Base-by-base conservation (phyloP, 2,329 filamentous ascomycete species). In the Penicillium palitans region DNA sequence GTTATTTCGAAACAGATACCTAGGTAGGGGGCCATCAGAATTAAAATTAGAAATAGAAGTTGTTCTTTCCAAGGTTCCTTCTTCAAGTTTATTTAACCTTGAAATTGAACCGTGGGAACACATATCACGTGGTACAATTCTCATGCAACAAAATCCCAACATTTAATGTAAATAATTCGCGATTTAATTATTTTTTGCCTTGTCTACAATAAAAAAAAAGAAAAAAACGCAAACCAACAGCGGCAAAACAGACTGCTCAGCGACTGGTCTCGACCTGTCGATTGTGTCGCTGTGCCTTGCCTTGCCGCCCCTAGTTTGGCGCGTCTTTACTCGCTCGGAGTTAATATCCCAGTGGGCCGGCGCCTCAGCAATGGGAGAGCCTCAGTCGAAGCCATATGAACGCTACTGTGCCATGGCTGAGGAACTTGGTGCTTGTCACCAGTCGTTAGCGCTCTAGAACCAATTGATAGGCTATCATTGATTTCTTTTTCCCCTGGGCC, bases 221-320 rank as follows among this genome's bases (percentile, higher is more conserved):
- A n/a, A 39, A 31, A 42, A 56, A 40, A 59, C 48, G 45, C 65
- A 61, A 58, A 52, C 67, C 68, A 71, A 70, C 69, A 61, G 70
- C 70, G 70, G 65, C 59, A 67, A 69, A 60, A 54, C 46, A 25
- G 47, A 58, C 52, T 54, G 63, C 60, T 52, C 53, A 53, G 59
- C 58, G 61, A 56, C 24, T 42, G 44, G 49, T 55, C 55, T 55
- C 47, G 51, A 57, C 49, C 59, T 61, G 51, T 65, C 56, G 55
- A 61, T 60, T 61, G 58, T 60, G 59, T 52, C 6, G 61, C 64
- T 62, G 46, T 58, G 62, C 64, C 58, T 70, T 58, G 62, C 64
- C 57, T 70, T 68, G 67, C 63, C 68, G 69, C 69, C 62, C 59
- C 55, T 50, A 61, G 51, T 55, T 52, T 62, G 59, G 57, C 35